Evolutionary conservation across 192 early-diverging fungal species (phyloP), one percentile per base, ranked within the genome.

Genomic region (Rhizoclosmatium sp.): DNA sequence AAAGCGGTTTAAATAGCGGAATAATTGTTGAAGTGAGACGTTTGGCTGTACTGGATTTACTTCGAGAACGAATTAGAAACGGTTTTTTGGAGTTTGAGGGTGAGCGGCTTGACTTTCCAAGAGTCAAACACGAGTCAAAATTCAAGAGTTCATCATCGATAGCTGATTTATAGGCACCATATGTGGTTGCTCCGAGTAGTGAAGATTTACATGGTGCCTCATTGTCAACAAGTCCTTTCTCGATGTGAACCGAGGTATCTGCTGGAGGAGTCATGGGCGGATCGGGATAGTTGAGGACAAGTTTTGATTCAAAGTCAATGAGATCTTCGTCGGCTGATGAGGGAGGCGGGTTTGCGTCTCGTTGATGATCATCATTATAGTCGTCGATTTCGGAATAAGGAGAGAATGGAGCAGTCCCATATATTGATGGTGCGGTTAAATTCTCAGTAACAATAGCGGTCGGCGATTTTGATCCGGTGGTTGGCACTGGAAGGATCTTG

Each of bases 261-360:
- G 51, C 51, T 16, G 1, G 71, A 16, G 71, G 71, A 42, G 71
- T 72, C 56, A 59, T 40, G 12, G 68, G 68, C 21, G 48, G 68
- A n/a, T 69, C 68, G 14, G 48, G 9, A 49, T 41, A 47, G 68
- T 48, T 12, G 9, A 72, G 40, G 41, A 72, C 71, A 1, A 72
- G 71, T 59, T 72, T 72, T 47, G 71, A 48, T 41, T 39, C 54
- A 47, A 72, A 58, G n/a, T 72, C 54, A 21, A 19, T 9, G 19
- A 72, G 31, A 44, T 12, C 4, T 0, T 49, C 51, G n/a, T 72
- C 71, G 31, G 46, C 46, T 69, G 51, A 54, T 54, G 5, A 7
- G 5, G 51, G 5, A 54, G 51, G 5, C 51, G 5, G 51, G 16
- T 12, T 7, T 12, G 51, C 16, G 16, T 54, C 31, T 31, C 31